Evolutionary conservation across 2,329 filamentous ascomycete species (phyloP).

Genomic region (Colletotrichum sp.): DNA sequence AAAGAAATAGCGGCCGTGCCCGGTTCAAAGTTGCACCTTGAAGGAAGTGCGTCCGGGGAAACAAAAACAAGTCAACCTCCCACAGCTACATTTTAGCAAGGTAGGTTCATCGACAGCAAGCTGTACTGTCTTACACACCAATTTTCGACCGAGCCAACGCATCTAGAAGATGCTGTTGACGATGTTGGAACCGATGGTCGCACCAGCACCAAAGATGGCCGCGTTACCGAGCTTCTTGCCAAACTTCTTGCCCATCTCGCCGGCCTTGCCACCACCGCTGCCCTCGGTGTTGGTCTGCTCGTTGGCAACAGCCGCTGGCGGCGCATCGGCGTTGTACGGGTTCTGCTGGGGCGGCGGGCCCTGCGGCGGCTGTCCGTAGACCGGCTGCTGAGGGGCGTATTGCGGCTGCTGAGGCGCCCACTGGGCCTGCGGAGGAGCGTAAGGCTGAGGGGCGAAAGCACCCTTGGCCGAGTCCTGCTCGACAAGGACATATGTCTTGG

Average conservation of each 20-base stretch:
- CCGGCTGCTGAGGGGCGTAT: conserved; percentile 30
- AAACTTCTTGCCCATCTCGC: conserved; percentile 88
- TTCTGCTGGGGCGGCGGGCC: conserved; percentile 56
- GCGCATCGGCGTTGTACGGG: conserved; percentile 73
- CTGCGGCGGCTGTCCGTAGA: conserved; percentile 45
- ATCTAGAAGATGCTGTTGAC: conserved; percentile 86
- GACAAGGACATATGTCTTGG: conserved; percentile 83
- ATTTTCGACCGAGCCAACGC: background rate
- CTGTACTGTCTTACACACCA: background rate
- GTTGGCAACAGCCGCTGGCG: conserved; percentile 75
- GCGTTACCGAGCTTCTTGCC: conserved; percentile 86
- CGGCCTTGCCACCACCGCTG: conserved; percentile 65
- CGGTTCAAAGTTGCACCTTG: background rate
- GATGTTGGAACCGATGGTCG: conserved; percentile 87
- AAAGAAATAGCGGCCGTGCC: background rate
- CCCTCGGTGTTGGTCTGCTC: conserved; percentile 44
- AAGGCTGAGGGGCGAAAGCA: conserved; percentile 19
- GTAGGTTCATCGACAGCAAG: background rate
- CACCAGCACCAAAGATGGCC: conserved; percentile 91
- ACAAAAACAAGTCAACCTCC: background rate
- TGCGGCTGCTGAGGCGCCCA: conserved; percentile 24
- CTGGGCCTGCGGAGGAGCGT: conserved; percentile 26
- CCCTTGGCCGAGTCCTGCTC: conserved; percentile 60
- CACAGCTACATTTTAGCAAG: background rate
- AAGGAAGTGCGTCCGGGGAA: background rate